A percentile compares a stretch with the other conserved stretches of the same genome.
Evolutionary conservation across 805 yeast species (phyloP).

Genomic region (Spathaspora sp.): DNA sequence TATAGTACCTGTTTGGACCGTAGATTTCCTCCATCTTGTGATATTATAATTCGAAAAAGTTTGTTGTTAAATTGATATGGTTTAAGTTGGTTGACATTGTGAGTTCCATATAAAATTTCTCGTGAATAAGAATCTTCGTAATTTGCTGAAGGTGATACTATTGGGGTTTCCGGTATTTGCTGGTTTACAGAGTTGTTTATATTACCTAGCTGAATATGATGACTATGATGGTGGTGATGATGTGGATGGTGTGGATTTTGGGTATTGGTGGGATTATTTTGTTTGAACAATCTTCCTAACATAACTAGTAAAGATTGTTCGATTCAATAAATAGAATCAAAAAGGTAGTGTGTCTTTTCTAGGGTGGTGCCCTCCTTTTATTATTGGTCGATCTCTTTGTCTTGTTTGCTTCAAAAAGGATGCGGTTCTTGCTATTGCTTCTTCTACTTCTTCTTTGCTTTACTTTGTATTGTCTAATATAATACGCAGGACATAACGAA

Average conservation of each 20-base stretch:
- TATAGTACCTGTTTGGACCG: conserved; percentile 46
- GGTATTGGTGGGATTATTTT: conserved; percentile 10
- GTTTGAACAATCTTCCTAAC: conserved; percentile 37
- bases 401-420: neutral
- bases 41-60: conserved; percentile 40
- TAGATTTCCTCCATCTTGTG: conserved; percentile 50
- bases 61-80: conserved; percentile 24
- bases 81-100: conserved; percentile 21
- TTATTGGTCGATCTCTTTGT: neutral
- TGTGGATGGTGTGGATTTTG: conserved; percentile 2
- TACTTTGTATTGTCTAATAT: neutral
- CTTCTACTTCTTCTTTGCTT: neutral
- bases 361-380: neutral
- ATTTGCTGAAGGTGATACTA: neutral
- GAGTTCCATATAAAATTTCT: conserved; percentile 44
- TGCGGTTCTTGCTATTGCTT: neutral
- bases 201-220: neutral
- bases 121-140: conserved; percentile 45
- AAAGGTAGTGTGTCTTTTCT: neutral
- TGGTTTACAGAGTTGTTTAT: neutral
- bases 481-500: neutral
- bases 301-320: conserved; percentile 11
- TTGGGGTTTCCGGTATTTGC: neutral
- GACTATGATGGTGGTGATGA: conserved; percentile 1
- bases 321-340: neutral